phyloP scores from a whole-genome alignment of 73 alveolate species.

The Tetrahymena thermophila region DNA sequence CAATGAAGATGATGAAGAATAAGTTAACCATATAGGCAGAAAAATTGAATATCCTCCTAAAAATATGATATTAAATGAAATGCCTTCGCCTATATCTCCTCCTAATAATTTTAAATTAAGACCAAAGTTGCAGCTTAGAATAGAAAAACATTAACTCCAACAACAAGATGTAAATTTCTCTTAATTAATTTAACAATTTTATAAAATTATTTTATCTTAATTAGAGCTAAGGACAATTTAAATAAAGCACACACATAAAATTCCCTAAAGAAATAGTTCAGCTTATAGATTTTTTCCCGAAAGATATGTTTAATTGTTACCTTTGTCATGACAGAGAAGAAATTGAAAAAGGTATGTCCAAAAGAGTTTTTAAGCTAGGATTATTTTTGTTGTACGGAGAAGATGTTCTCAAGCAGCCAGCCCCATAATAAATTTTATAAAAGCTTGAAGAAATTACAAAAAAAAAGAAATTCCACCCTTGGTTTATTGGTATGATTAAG shows the following conservation, averaged over 20 bases:
- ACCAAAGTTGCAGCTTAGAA: neutral
- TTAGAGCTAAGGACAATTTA: neutral
- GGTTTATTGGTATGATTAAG: neutral
- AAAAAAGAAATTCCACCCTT: neutral
- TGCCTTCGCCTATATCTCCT: neutral
- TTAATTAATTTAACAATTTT: neutral
- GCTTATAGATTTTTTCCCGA: neutral
- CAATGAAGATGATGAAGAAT: neutral
- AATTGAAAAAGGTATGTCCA: neutral
- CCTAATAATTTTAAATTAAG: neutral
- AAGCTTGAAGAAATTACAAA: neutral
- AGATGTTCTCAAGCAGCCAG: neutral
- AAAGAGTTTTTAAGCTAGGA: neutral
- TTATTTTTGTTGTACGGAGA: neutral
- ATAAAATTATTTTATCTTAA: neutral
- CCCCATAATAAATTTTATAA: neutral
- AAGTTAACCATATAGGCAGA: neutral
- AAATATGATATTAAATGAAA: neutral
- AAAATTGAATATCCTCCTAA: neutral
- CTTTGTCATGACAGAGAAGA: neutral
- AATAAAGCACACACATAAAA: neutral
- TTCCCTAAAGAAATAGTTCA: neutral
- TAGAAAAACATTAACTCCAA: neutral
- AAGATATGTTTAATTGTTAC: neutral
- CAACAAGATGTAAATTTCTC: neutral